Evolutionary conservation across 2,329 filamentous ascomycete genomes (phyloP), one percentile per base, ranked within the genome.

Genomic region (Hymenoscyphus salicellus): DNA sequence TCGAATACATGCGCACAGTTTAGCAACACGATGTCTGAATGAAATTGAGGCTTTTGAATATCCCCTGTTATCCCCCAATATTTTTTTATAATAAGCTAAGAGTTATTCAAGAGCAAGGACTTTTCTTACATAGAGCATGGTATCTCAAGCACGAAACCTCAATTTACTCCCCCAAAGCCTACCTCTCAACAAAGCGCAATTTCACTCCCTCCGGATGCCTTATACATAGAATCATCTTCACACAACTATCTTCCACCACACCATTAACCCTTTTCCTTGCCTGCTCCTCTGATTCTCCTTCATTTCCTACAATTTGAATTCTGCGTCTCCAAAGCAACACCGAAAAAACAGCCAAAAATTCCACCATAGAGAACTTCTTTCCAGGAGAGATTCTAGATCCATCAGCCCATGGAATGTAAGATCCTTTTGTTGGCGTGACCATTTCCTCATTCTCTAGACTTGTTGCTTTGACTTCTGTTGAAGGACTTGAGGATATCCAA

Each of bases 321-420:
- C 41, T 58, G 33, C 65, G 60, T 26, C 20, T 46, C 38, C 49
- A 52, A 23, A 68, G 60, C 17, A 67, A 55, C 1, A 41, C 11
- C 1, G 70, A 66, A 14, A 75, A 38, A 6, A 71, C 58, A n/a
- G 71, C 72, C 28, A 70, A 65, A 61, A 75, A 70, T 66, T 75
- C 73, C 2, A 75, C 72, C 36, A 72, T 65, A 17, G 72, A 72
- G 66, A 75, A 75, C 38, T 72, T 71, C 60, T 68, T 70, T 10
- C 74, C 74, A 6, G 73, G 65, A 52, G 74, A 75, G 14, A 63
- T 65, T 20, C 74, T 66, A 33, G 64, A 52, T 20, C 74, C 74
- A 30, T 73, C 72, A 4, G 67, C 67, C 43, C 74, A 75, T 8
- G 74, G 68, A 16, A 72, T 61, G 65, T 69, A 75, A 6, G 66